These are phyloP conservation scores for Agaricales sp. DNA, from an alignment of 1,284 basidiomycete species.

Conservation along the genomic window DNA sequence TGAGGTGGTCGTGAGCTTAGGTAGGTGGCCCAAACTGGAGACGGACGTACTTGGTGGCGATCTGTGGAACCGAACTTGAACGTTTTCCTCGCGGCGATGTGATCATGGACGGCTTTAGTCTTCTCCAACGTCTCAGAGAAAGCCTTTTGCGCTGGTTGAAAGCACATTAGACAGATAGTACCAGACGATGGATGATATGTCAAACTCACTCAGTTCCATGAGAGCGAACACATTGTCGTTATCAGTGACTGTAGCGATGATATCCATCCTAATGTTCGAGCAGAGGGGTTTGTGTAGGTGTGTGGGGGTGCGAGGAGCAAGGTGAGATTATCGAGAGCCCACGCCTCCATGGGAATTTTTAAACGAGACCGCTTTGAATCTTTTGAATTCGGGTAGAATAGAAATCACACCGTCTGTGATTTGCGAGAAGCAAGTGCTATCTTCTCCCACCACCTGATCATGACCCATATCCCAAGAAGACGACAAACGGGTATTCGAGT, in stretches of 20 bases:
- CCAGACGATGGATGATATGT: too few species aligned
- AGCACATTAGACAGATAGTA: neutral
- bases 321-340: too few species aligned
- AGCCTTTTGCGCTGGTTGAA: constrained; percentile 26
- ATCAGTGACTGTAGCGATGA: neutral
- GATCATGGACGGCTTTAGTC: constrained; percentile 27
- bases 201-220: neutral
- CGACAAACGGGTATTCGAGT: too few species aligned
- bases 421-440: too few species aligned
- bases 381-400: too few species aligned
- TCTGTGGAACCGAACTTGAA: constrained; percentile 44
- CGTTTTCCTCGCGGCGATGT: constrained; percentile 30
- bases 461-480: too few species aligned
- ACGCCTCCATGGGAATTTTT: too few species aligned
- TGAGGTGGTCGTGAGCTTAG: neutral
- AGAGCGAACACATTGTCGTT: neutral
- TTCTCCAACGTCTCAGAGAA: constrained; percentile 34
- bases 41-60: constrained; percentile 37
- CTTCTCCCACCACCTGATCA: too few species aligned
- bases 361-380: too few species aligned
- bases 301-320: neutral
- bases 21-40: neutral
- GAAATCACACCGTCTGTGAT: too few species aligned
- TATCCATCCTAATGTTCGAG: neutral
- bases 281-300: too few species aligned